A percentile compares a stretch with the other conserved stretches of the same genome.
These are phyloP conservation scores for Entomophthora muscae DNA, from an alignment of 371 early-diverging fungal species.

Conservation along the genomic window DNA sequence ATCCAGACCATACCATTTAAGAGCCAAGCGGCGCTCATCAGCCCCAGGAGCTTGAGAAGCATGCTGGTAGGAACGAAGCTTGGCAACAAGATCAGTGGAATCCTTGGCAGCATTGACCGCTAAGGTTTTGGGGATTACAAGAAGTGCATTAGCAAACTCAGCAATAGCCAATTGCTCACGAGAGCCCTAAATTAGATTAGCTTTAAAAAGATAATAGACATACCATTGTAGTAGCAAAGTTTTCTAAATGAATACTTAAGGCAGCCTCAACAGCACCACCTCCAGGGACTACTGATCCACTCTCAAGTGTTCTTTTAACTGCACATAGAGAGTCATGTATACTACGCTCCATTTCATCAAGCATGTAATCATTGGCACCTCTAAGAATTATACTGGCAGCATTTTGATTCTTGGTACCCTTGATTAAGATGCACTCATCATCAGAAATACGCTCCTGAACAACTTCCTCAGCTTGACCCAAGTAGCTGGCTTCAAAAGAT, in stretches of 20 bases:
- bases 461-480: slow-evolving; percentile 93
- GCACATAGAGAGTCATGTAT: slow-evolving; percentile 96
- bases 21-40: slow-evolving; percentile 46
- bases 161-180: slow-evolving; percentile 96
- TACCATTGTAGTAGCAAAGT: slow-evolving; percentile 82
- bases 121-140: slow-evolving; percentile 95
- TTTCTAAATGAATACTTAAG: slow-evolving; percentile 93
- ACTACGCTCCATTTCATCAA: slow-evolving; percentile 99
- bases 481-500: slow-evolving; percentile 73
- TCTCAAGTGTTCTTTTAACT: slow-evolving; percentile 96
- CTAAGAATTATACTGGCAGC: slow-evolving; percentile 90
- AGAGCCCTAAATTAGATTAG: slow-evolving; percentile 22
- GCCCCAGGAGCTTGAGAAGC: slow-evolving; percentile 50
- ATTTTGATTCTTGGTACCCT: slow-evolving; percentile 84
- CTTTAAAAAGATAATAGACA: slow-evolving; percentile 10
- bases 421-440: slow-evolving; percentile 94
- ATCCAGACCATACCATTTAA: slow-evolving; percentile 91
- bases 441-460: slow-evolving; percentile 93
- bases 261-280: slow-evolving; percentile 99
- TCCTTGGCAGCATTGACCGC: slow-evolving; percentile 98
- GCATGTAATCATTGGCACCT: slow-evolving; percentile 97
- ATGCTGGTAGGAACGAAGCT: slow-evolving; percentile 88
- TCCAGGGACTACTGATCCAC: slow-evolving; percentile 95
- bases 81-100: slow-evolving; percentile 90
- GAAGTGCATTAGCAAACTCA: slow-evolving; percentile 93